Evolutionary conservation across 2,329 filamentous ascomycete species (phyloP), one percentile per base, ranked within the genome.

Genomic region (Cladorrhinum sp.): DNA sequence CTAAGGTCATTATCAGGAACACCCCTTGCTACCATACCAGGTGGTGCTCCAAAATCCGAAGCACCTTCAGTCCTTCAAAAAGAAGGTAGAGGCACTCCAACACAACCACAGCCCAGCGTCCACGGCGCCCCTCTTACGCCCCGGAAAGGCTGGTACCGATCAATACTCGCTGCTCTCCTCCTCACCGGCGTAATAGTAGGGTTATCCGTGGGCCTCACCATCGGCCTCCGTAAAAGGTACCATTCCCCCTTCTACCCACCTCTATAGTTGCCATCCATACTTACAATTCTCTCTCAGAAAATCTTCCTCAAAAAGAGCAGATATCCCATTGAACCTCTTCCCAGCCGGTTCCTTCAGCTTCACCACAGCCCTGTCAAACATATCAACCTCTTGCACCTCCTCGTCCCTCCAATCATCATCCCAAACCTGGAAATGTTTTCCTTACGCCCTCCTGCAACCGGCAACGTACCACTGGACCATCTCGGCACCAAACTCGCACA

Each of bases 401-500:
- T 85, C 85, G 1, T n/a, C n/a, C n/a, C n/a, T n/a, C n/a, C n/a
- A n/a, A n/a, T n/a, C n/a, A n/a, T n/a, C n/a, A n/a, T n/a, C n/a
- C n/a, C n/a, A n/a, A n/a, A n/a, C n/a, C n/a, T 90, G 86, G 84
- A 77, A 77, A 58, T 90, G 87, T 75, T 83, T 80, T 62, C 85
- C 86, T 1, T 83, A 81, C 67, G 75, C 73, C 2, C 77, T 77
- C 27, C 86, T 83, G 20, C 74, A 75, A 2, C 70, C 78, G 3
- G 77, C 82, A 0, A 82, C 79, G 6, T 88, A 89, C 71, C 79
- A 83, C 69, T 90, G 86, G 86, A 77, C 82, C 60, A 85, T 90
- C 60, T 72, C 72, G 1, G 68, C 75, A 3, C 62, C 68, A n/a
- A 74, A 76, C 48, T 65, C 70, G 13, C 70, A 70, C 29, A 71